Conservation (phyloP, 495 filamentous ascomycete species). For the Amniculicola lignicola region DNA sequence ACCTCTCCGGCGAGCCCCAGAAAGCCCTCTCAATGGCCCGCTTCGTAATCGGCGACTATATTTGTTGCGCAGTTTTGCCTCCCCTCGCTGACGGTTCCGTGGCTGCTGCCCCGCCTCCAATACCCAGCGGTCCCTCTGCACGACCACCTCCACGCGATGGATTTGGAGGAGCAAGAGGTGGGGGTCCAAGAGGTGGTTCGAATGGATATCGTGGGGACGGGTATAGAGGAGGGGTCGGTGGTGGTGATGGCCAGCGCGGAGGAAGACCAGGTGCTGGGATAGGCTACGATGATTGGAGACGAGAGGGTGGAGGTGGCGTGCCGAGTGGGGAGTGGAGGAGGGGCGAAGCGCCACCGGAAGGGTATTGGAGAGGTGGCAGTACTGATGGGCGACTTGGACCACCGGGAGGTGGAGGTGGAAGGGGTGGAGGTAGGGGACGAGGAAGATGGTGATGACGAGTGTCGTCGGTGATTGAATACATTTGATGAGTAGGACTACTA, state of each 20-base stretch:
- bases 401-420: slow-evolving; percentile 23
- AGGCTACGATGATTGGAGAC: slow-evolving; percentile 1
- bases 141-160: slow-evolving; percentile 14
- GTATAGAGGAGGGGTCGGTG: slow-evolving; percentile 39
- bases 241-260: slow-evolving; percentile 40
- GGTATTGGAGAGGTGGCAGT: slow-evolving; percentile 43
- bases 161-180: slow-evolving; percentile 27
- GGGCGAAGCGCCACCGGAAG: slow-evolving; percentile 53
- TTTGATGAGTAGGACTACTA: no score
- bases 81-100: slow-evolving; percentile 73
- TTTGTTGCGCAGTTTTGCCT: slow-evolving; percentile 74
- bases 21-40: slow-evolving; percentile 70
- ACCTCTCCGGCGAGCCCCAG: slow-evolving; percentile 57
- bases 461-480: no score
- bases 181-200: no score
- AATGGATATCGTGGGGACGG: slow-evolving; percentile 19
- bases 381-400: no score
- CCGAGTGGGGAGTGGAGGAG: slow-evolving; percentile 50
- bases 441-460: slow-evolving; percentile 19
- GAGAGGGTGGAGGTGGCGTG: slow-evolving; percentile 20
- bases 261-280: slow-evolving; percentile 11
- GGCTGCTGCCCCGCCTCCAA: slow-evolving; percentile 51
- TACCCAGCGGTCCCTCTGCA: slow-evolving; percentile 32
- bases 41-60: slow-evolving; percentile 86
- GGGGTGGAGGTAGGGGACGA: slow-evolving; percentile 13